A percentile compares a stretch with the other conserved stretches of the same genome.
These are phyloP conservation scores for Shiraia sp. DNA, from an alignment of 2,329 filamentous ascomycete genomes.

Conservation along the genomic window DNA sequence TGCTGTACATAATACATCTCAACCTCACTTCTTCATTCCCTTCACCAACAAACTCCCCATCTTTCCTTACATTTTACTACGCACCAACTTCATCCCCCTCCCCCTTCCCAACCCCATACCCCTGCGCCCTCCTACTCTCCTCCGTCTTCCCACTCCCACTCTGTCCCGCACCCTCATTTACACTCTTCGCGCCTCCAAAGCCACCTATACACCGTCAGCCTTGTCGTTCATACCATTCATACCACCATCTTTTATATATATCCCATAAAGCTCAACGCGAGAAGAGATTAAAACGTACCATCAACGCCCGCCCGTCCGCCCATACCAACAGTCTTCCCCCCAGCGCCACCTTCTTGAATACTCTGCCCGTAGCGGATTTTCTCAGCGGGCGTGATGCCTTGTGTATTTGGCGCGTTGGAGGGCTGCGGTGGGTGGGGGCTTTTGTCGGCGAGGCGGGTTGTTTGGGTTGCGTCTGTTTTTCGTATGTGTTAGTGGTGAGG, in stretches of 20 bases:
- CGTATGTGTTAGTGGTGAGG: constrained; percentile 4
- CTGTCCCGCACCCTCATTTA: constrained; percentile 43
- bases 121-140: constrained; percentile 53
- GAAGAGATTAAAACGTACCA: constrained; percentile 28
- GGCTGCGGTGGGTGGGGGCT: constrained; percentile 32
- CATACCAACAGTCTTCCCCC: constrained; percentile 54
- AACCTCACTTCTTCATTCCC: too few species aligned
- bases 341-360: constrained; percentile 60
- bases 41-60: not conserved
- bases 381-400: constrained; percentile 46
- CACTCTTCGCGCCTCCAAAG: constrained; percentile 47
- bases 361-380: constrained; percentile 61
- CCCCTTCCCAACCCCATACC: constrained; percentile 56
- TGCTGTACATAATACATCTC: not conserved
- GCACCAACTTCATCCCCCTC: constrained; percentile 56
- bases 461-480: constrained; percentile 9
- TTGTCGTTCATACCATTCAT: not conserved
- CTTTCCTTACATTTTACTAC: not conserved
- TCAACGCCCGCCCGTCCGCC: constrained; percentile 45
- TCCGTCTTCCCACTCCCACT: constrained; percentile 45
- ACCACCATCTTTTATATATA: constrained; percentile 15
- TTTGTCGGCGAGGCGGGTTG: constrained; percentile 15
- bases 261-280: too few species aligned
- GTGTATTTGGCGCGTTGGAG: constrained; percentile 49
- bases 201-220: too few species aligned